Evolutionary conservation across 208 protist genomes (phyloP), one percentile per base, ranked within the genome.

Genomic region (Balamuthia mandrillaris): DNA sequence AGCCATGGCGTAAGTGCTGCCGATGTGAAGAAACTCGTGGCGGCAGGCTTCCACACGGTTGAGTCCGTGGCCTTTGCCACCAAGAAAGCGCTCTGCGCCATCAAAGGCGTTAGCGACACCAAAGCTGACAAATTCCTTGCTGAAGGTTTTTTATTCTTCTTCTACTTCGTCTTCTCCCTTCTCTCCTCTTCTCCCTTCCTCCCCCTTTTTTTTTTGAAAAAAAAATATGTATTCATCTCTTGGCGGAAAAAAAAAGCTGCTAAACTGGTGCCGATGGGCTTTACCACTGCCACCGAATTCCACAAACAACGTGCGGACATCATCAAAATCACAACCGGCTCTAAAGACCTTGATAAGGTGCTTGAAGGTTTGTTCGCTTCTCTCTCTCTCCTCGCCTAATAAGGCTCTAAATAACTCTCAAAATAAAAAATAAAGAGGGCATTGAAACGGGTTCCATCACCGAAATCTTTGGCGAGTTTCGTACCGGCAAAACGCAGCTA

Each of bases 391-490:
- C 0, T 52, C 24, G 3, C 2, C 1, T 35, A 47, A 18, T 4
- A 47, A 4, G 14, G 14, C 39, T 42, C 16, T n/a, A 58, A 44
- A 0, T 24, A 14, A 54, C 3, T 0, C 37, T 66, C 10, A 37
- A 14, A n/a, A 92, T 16, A 63, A 90, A 18, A 60, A 86, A 29
- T 27, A 9, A 93, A 63, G 97, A 97, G 35, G 98, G 98, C 45
- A 94, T 99, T 70, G 97, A 99, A 89, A 99, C 97, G 1, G 98
- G 98, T 3, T 98, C 97, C 47, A 98, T 99, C 60, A 99, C 98
- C 5, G 98, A 99, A 88, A 94, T 99, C 5, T 99, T 99, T 92
- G 98, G 98, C 6, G 98, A 99, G 88, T 99, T 99, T 89, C 92
- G 98, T 51, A 99, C 98, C 1, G 98, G 98, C 61, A 99, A 99